Conservation (phyloP, 2,329 filamentous ascomycete genomes). For the Ophiostoma angusticollis region DNA sequence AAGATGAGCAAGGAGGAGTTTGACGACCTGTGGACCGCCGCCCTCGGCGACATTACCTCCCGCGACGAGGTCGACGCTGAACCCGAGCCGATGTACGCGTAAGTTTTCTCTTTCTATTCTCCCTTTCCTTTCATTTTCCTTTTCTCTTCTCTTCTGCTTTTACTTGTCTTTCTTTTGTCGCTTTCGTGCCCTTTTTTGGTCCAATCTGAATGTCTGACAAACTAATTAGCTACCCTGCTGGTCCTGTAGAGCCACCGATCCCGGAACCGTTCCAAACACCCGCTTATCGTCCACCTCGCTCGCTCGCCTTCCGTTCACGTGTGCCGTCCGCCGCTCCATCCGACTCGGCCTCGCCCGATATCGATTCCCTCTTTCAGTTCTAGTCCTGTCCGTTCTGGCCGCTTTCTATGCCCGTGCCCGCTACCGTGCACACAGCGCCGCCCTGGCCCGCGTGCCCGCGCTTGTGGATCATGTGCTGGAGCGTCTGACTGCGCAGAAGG, state of each 20-base stretch:
- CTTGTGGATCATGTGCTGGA: constrained; percentile 78
- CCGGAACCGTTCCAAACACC: constrained; percentile 46
- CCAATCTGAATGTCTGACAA: constrained; percentile 26
- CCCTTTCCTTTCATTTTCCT: background rate
- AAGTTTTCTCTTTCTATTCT: constrained; percentile 27
- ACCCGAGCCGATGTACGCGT: constrained; percentile 30
- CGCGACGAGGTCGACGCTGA: constrained; percentile 47
- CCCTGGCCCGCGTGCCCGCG: constrained; percentile 61
- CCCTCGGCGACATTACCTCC: constrained; percentile 56
- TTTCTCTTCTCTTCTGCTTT: background rate
- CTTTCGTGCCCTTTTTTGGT: constrained; percentile 8
- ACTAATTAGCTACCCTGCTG: constrained; percentile 80
- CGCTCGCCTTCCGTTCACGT: constrained; percentile 79
- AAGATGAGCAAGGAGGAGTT: constrained; percentile 81
- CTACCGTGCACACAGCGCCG: constrained; percentile 49
- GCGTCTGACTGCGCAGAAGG: constrained; percentile 68
- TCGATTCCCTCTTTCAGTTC: constrained; percentile 68
- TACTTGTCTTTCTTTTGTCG: constrained; percentile 3
- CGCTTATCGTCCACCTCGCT: constrained; percentile 75
- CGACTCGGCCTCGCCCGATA: constrained; percentile 71
- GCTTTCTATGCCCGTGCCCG: constrained; percentile 51
- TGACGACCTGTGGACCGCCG: constrained; percentile 70
- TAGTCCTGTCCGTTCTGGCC: constrained; percentile 37
- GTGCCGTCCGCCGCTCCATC: constrained; percentile 66
- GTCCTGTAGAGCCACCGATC: constrained; percentile 58